Evolutionary conservation across 2,329 filamentous ascomycete species (phyloP).

Genomic region (Aureobasidium sp.): DNA sequence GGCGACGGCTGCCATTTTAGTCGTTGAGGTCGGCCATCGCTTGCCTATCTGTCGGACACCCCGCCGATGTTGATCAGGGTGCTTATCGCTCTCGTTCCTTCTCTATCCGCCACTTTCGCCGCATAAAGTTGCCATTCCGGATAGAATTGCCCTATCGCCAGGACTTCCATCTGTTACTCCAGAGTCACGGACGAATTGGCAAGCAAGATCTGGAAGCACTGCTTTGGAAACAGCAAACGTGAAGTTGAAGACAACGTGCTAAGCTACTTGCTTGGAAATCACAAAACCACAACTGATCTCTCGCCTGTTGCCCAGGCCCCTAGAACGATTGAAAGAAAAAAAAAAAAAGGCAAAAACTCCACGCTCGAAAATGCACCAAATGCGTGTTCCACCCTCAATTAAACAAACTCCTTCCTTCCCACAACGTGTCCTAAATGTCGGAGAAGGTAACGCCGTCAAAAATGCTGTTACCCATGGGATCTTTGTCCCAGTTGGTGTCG

Average conservation of each 20-base stretch:
- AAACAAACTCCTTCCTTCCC: background rate
- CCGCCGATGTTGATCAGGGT: background rate
- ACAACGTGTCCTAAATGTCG: background rate
- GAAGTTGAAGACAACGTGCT: background rate
- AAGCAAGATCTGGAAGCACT: background rate
- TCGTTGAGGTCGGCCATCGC: background rate
- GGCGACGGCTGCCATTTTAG: background rate
- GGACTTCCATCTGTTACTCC: background rate
- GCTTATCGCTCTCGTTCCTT: background rate
- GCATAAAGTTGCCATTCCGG: too few relatives aligned
- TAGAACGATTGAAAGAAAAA: too few relatives aligned
- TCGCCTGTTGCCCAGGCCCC: background rate
- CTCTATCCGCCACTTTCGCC: background rate
- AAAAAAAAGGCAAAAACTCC: background rate
- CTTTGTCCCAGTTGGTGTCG: conserved; percentile 8
- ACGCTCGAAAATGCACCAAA: background rate
- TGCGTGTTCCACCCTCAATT: background rate
- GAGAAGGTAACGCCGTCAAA: conserved; percentile 7
- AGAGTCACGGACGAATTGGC: background rate
- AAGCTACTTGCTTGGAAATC: background rate
- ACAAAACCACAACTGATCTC: background rate
- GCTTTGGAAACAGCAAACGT: background rate
- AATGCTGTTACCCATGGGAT: conserved; percentile 10
- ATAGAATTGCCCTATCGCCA: background rate
- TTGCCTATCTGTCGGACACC: background rate